Percentiles rank a stretch among this genome's conserved stretches.
phyloP scores from a whole-genome alignment of 2,329 filamentous ascomycete species.

The Fusarium graminum region DNA sequence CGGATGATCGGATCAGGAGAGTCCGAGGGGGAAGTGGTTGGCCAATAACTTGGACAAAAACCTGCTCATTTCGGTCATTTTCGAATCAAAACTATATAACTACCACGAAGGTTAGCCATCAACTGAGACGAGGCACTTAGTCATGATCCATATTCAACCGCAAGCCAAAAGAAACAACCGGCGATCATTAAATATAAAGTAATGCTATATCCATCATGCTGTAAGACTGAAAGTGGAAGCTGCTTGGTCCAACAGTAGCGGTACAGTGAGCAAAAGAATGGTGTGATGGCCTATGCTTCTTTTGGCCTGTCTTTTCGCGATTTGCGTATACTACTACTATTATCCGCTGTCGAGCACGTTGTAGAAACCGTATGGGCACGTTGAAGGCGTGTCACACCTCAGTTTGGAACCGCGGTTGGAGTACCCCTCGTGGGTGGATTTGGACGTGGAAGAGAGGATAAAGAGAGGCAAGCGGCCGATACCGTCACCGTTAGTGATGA shows the following conservation, averaged over 20 bases:
- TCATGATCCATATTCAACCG: constrained; percentile 44
- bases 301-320: constrained; percentile 23
- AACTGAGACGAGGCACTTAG: constrained; percentile 1
- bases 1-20: neutral
- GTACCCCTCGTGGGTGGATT: neutral
- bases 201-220: neutral
- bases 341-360: neutral
- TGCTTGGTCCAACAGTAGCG: constrained; percentile 18
- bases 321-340: constrained; percentile 7
- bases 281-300: constrained; percentile 28
- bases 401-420: constrained; percentile 15
- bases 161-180: constrained; percentile 35
- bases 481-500: constrained; percentile 26
- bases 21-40: neutral
- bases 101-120: neutral
- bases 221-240: constrained; percentile 27
- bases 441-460: constrained; percentile 22
- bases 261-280: constrained; percentile 19
- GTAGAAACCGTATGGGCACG: neutral
- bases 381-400: neutral
- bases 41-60: constrained; percentile 6
- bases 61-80: constrained; percentile 8
- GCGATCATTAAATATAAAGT: constrained; percentile 27
- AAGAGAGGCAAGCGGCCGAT: constrained; percentile 22
- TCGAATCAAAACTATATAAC: constrained; percentile 19